These are phyloP conservation scores for Elsinoe australis DNA, from an alignment of 2,329 filamentous ascomycete genomes.

Conservation along the genomic window DNA sequence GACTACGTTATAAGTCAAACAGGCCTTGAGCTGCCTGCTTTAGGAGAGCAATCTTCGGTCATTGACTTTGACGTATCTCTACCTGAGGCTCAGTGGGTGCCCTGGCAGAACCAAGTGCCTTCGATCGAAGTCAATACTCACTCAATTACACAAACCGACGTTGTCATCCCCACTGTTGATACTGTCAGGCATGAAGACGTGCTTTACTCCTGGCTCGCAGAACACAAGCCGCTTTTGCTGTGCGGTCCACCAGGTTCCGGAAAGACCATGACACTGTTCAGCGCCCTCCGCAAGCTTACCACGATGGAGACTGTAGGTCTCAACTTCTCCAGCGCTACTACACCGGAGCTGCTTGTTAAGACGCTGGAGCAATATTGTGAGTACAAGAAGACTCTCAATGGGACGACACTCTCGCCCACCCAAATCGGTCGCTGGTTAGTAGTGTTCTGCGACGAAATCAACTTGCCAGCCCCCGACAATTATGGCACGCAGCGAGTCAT, in stretches of 20 bases:
- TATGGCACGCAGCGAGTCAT: slow-evolving; percentile 97
- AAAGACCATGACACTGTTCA: slow-evolving; percentile 99
- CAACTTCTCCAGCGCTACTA: slow-evolving; percentile 98
- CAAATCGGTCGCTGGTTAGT: slow-evolving; percentile 98
- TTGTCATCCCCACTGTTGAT: slow-evolving; percentile 95
- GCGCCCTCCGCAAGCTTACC: slow-evolving; percentile 87
- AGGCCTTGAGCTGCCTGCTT: slow-evolving; percentile 73
- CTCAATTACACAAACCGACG: slow-evolving; percentile 93
- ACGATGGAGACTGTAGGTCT: slow-evolving; percentile 99
- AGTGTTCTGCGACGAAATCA: slow-evolving; percentile 99
- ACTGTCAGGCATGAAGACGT: slow-evolving; percentile 97
- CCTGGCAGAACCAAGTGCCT: slow-evolving; percentile 93
- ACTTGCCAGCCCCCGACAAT: slow-evolving; percentile 92
- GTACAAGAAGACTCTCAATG: slow-evolving; percentile 97
- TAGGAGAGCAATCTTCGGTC: slow-evolving; percentile 69
- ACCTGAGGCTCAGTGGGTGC: slow-evolving; percentile 78
- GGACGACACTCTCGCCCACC: slow-evolving; percentile 87
- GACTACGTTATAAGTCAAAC: slow-evolving; percentile 75
- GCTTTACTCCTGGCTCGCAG: slow-evolving; percentile 98
- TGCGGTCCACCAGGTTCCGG: slow-evolving; percentile 97
- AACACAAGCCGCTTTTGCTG: slow-evolving; percentile 92
- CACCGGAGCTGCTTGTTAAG: slow-evolving; percentile 94
- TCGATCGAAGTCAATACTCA: slow-evolving; percentile 96
- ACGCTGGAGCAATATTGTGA: slow-evolving; percentile 99
- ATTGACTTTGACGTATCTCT: slow-evolving; percentile 93